These are phyloP conservation scores for Sabuloglossum arenarium DNA, from an alignment of 495 filamentous ascomycete genomes.

Conservation along the genomic window DNA sequence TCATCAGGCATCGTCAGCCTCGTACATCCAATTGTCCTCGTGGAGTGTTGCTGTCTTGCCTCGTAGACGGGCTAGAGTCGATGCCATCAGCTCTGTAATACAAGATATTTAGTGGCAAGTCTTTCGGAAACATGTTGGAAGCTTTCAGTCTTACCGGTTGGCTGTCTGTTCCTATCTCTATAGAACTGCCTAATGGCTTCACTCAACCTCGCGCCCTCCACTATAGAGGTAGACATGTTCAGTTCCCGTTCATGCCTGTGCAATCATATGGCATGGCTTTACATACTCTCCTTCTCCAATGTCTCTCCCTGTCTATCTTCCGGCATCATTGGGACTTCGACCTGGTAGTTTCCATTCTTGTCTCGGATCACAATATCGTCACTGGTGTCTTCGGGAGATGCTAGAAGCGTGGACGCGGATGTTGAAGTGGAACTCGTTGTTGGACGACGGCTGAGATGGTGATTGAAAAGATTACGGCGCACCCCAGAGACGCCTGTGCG, in stretches of 20 bases:
- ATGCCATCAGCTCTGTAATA: constrained; percentile 42
- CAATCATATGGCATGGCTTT: background rate
- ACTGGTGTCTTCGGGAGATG: constrained; percentile 23
- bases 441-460: constrained; percentile 45
- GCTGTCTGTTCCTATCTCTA: constrained; percentile 37
- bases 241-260: too few relatives aligned
- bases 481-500: constrained; percentile 12
- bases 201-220: constrained; percentile 26
- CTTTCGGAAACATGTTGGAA: background rate
- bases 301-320: constrained; percentile 27
- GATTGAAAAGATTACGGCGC: constrained; percentile 57
- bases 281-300: constrained; percentile 23
- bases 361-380: constrained; percentile 59
- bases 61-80: constrained; percentile 48
- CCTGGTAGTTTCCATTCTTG: constrained; percentile 49
- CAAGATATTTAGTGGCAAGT: constrained; percentile 11
- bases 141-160: constrained; percentile 13
- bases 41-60: constrained; percentile 49
- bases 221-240: too few relatives aligned
- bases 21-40: constrained; percentile 85
- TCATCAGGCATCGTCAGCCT: constrained; percentile 34
- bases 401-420: constrained; percentile 16
- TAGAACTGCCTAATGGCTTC: constrained; percentile 34
- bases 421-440: constrained; percentile 27
- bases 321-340: constrained; percentile 43